Percentiles rank a stretch among this genome's conserved stretches.
phyloP scores from a whole-genome alignment of 441 rosid genomes.

The Gossypium trilobum region DNA sequence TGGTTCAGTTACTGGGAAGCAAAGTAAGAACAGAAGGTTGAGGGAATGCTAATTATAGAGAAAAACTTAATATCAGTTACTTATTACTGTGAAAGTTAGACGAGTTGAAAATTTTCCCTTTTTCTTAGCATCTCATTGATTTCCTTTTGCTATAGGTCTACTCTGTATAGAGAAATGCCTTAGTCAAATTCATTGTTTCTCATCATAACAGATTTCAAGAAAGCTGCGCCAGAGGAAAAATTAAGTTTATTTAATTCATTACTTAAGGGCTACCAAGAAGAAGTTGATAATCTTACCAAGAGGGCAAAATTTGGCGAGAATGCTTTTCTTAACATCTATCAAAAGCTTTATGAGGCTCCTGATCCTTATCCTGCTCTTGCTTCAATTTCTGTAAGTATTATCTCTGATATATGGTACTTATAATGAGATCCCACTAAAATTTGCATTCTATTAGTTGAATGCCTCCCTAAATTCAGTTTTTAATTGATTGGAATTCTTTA shows the following conservation, averaged over 20 bases:
- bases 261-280: constrained; percentile 95
- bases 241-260: constrained; percentile 75
- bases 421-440: not conserved
- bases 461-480: not conserved
- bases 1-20: not conserved
- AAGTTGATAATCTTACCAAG: constrained; percentile 98
- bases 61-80: not conserved
- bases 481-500: not conserved
- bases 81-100: not conserved
- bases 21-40: not conserved
- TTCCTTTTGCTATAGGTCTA: not conserved
- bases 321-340: constrained; percentile 93
- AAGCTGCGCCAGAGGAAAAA: constrained; percentile 86
- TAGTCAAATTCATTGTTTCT: constrained; percentile 6
- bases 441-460: not conserved
- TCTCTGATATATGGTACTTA: constrained; percentile 5
- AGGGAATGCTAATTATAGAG: not conserved
- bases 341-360: constrained; percentile 97
- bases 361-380: constrained; percentile 96
- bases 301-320: constrained; percentile 98
- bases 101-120: not conserved
- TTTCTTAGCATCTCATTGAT: not conserved
- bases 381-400: constrained; percentile 69
- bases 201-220: constrained; percentile 72
- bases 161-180: not conserved